These are phyloP conservation scores for Nicotiana knightiana DNA, from an alignment of 257 asterid species.

Conservation along the genomic window DNA sequence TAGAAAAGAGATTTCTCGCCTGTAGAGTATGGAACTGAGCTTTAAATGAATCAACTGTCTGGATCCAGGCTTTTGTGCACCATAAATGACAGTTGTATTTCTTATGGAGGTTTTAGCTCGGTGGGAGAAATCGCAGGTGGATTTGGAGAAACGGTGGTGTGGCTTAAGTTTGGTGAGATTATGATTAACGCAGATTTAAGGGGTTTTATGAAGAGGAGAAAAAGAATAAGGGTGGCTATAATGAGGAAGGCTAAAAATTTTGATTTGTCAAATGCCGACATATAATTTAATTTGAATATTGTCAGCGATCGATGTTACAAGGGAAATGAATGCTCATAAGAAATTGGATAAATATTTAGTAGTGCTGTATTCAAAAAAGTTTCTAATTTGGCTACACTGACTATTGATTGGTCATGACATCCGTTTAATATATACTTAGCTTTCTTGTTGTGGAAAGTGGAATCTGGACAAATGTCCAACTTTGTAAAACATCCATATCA, in stretches of 20 bases:
- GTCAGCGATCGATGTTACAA: no score
- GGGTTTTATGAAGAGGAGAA: constrained; percentile 51
- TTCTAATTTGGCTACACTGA: neutral
- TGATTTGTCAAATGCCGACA: no score
- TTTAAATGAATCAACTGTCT: constrained; percentile 50
- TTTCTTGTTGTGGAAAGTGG: neutral
- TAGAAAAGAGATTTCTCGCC: constrained; percentile 31
- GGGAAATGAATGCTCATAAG: no score
- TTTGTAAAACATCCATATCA: neutral
- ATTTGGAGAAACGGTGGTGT: constrained; percentile 60
- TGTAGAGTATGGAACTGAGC: constrained; percentile 40
- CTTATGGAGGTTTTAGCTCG: constrained; percentile 54
- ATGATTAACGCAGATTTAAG: constrained; percentile 51
- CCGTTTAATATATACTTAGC: neutral
- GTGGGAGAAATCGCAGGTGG: constrained; percentile 78
- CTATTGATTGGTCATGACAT: neutral
- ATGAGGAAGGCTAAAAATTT: constrained; percentile 43
- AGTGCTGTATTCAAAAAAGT: no score
- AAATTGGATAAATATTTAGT: no score
- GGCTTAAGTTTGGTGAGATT: constrained; percentile 44
- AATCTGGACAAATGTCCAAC: neutral
- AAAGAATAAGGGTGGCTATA: constrained; percentile 52
- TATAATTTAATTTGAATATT: no score
- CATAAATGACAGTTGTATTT: constrained; percentile 69
- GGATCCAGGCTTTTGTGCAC: constrained; percentile 71